phyloP scores from a whole-genome alignment of 2,329 filamentous ascomycete genomes.

The Ophiostoma novo-ulmi region DNA sequence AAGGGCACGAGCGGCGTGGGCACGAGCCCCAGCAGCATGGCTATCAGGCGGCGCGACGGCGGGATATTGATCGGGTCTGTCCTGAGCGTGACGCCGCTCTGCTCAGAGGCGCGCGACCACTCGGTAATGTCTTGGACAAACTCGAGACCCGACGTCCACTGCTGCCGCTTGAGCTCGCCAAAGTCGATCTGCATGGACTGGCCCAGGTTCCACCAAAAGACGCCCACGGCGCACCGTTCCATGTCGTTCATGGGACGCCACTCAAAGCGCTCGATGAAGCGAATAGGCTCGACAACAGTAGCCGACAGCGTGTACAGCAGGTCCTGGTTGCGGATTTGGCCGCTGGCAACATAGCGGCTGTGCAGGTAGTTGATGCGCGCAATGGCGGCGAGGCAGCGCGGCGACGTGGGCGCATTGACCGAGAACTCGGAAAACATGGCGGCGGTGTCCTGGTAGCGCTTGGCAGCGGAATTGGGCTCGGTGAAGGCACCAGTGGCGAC shows the following conservation, averaged over 20 bases:
- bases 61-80: slow-evolving; percentile 46
- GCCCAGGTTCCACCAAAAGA: slow-evolving; percentile 66
- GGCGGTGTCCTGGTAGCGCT: slow-evolving; percentile 39
- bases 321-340: slow-evolving; percentile 37
- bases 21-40: slow-evolving; percentile 54
- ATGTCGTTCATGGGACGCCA: slow-evolving; percentile 64
- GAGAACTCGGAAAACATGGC: slow-evolving; percentile 38
- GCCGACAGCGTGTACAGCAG: slow-evolving; percentile 44
- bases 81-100: slow-evolving; percentile 46
- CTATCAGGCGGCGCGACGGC: slow-evolving; percentile 55
- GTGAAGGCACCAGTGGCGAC: slow-evolving; percentile 37
- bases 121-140: slow-evolving; percentile 45
- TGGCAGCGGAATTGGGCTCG: slow-evolving; percentile 33
- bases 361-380: slow-evolving; percentile 41
- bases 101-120: slow-evolving; percentile 56
- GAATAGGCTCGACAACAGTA: slow-evolving; percentile 60
- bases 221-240: slow-evolving; percentile 62
- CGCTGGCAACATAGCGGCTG: slow-evolving; percentile 34
- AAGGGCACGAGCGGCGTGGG: slow-evolving; percentile 44
- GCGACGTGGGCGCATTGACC: slow-evolving; percentile 37
- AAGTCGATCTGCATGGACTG: slow-evolving; percentile 63
- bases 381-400: slow-evolving; percentile 35
- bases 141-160: slow-evolving; percentile 48
- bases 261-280: slow-evolving; percentile 61
- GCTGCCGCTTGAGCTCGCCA: slow-evolving; percentile 20